phyloP scores from a whole-genome alignment of 2,329 filamentous ascomycete genomes.

The Ceratocystis variospora region DNA sequence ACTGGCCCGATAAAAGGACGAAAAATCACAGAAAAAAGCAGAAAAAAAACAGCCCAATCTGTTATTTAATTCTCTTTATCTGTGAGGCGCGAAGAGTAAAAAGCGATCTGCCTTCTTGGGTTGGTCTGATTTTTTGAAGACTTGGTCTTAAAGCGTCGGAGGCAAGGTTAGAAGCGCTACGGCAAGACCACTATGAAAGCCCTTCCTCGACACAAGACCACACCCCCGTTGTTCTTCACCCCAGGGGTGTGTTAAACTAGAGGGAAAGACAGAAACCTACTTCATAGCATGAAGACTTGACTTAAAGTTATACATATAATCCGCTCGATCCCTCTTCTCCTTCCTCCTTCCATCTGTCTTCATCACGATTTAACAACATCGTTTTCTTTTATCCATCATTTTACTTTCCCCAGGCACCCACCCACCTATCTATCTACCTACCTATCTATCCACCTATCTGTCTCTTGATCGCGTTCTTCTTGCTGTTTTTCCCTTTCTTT shows the following conservation, averaged over 20 bases:
- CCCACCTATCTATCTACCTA: background rate
- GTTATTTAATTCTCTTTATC: constrained; percentile 6
- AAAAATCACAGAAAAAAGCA: background rate
- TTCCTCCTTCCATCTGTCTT: constrained; percentile 9
- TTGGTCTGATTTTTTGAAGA: constrained; percentile 6
- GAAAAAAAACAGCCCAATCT: background rate
- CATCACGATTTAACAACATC: constrained; percentile 4
- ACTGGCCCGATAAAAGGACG: background rate
- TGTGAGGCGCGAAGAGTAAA: background rate
- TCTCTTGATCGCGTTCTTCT: background rate
- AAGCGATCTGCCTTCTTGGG: background rate
- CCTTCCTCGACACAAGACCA: background rate
- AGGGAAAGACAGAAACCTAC: background rate
- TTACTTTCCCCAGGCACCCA: background rate
- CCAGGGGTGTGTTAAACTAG: background rate
- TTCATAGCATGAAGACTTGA: background rate
- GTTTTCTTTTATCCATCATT: background rate
- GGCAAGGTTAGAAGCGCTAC: constrained; percentile 6
- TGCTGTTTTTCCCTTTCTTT: background rate
- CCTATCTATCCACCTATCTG: background rate
- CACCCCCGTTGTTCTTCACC: background rate
- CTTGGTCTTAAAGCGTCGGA: constrained; percentile 3
- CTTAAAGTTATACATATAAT: constrained; percentile 14
- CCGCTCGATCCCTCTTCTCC: constrained; percentile 6
- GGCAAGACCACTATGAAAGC: background rate